A percentile compares a stretch with the other conserved stretches of the same genome.
Evolutionary conservation across 176 grass and related monocot species (phyloP).

Genomic region (sorghum (Sorghum bicolor)): Sorghum_bicolor_NCBIv3 NC_012875.2:60835501-60836000

Average conservation of each 20-base stretch:
- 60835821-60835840: constrained; percentile 20
- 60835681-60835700: no score
- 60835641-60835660: no score
- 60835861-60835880: constrained; percentile 1
- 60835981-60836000: constrained; percentile 44
- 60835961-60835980: constrained; percentile 12
- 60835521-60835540: no score
- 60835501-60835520: no score
- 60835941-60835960: not conserved
- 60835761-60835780: not conserved
- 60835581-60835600: no score
- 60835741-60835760: not conserved
- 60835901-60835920: constrained; percentile 53
- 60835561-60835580: no score
- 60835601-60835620: no score
- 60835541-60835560: no score
- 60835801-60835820: not conserved
- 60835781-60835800: not conserved
- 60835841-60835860: constrained; percentile 37
- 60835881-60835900: constrained; percentile 38
- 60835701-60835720: no score
- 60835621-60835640: no score
- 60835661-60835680: no score
- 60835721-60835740: no score
- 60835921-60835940: constrained; percentile 21